phyloP scores from a whole-genome alignment of 306 rosid genomes.

The Herpetospermum pedunculosum region DNA sequence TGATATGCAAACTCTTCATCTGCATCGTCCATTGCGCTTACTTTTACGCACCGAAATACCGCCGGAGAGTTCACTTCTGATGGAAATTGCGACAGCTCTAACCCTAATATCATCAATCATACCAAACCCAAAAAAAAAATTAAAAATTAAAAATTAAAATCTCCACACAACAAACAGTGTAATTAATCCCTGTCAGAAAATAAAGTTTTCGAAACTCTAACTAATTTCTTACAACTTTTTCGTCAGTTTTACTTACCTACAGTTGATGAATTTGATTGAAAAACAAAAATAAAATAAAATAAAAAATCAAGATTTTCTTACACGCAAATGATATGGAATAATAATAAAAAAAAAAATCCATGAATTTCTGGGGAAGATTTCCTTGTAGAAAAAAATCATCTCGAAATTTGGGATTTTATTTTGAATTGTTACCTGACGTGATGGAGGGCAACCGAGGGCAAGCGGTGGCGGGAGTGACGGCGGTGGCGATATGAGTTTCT shows the following conservation, averaged over 20 bases:
- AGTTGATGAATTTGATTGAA: conserved; percentile 16
- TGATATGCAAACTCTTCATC: conserved; percentile 92
- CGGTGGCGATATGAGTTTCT: conserved; percentile 23
- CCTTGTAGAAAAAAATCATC: not conserved
- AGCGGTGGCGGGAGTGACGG: conserved; percentile 7
- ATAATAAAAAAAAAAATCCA: not conserved
- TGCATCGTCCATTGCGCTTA: conserved; percentile 67
- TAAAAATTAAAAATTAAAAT: not conserved
- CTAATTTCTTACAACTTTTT: conserved; percentile 15
- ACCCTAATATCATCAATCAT: conserved; percentile 45
- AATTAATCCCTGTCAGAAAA: conserved; percentile 7
- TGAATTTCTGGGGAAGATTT: not conserved
- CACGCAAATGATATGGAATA: conserved; percentile 6
- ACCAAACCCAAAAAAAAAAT: not conserved
- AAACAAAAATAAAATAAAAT: not conserved
- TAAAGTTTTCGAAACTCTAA: conserved; percentile 7
- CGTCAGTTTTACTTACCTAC: conserved; percentile 51
- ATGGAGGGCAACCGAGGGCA: conserved; percentile 51
- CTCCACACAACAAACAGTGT: not conserved
- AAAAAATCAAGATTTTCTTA: not conserved
- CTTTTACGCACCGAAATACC: conserved; percentile 74
- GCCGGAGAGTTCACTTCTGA: conserved; percentile 79
- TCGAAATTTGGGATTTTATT: not conserved
- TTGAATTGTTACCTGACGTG: conserved; percentile 49
- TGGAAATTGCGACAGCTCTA: conserved; percentile 76